Conservation (phyloP, 2,329 filamentous ascomycete genomes). For the Coniochaeta sp. region DNA sequence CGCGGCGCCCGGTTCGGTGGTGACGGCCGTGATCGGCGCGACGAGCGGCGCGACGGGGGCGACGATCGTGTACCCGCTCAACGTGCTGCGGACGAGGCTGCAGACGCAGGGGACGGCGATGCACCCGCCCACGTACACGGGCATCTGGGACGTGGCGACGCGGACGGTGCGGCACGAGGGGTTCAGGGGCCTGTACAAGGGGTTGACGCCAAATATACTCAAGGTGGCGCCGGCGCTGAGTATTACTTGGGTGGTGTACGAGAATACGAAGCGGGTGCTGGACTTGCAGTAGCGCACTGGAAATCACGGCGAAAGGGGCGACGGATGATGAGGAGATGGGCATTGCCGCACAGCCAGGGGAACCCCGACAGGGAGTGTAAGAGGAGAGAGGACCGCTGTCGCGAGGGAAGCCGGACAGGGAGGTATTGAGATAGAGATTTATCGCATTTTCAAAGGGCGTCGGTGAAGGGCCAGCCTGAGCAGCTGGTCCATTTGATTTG, state of each 20-base stretch:
- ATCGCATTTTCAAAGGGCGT: neutral
- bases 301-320: neutral
- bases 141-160: slow-evolving; percentile 80
- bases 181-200: slow-evolving; percentile 82
- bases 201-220: slow-evolving; percentile 86
- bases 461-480: neutral
- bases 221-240: slow-evolving; percentile 95
- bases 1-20: slow-evolving; percentile 70
- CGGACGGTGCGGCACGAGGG: slow-evolving; percentile 83
- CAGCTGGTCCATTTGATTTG: slow-evolving; percentile 3
- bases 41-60: slow-evolving; percentile 88
- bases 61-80: slow-evolving; percentile 90
- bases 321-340: neutral
- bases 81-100: slow-evolving; percentile 82
- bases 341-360: neutral
- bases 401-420: neutral
- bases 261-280: slow-evolving; percentile 75
- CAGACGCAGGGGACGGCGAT: slow-evolving; percentile 93
- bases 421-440: neutral
- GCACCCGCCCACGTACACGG: slow-evolving; percentile 83
- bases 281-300: slow-evolving; percentile 32
- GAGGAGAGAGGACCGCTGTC: too few species aligned
- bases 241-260: slow-evolving; percentile 91
- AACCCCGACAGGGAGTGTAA: too few species aligned
- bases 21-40: slow-evolving; percentile 83